A percentile compares a stretch with the other conserved stretches of the same genome.
Evolutionary conservation across 2,329 filamentous ascomycete genomes (phyloP).

Genomic region (Grosmannia clavigera): DNA sequence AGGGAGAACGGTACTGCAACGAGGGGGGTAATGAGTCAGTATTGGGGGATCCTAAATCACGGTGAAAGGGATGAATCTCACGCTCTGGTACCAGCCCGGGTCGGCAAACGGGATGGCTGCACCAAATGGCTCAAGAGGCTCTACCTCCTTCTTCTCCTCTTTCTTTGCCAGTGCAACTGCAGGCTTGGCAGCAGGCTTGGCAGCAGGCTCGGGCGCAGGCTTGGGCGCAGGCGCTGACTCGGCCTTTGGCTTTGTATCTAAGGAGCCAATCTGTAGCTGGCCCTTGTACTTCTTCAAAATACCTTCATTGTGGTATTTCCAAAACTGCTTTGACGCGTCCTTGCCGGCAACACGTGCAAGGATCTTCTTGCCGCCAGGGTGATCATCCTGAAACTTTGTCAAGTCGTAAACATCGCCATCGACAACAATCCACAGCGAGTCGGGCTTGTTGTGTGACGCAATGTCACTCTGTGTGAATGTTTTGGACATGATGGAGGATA

Average conservation of each 20-base stretch:
- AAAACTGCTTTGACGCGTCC: slow-evolving; percentile 55
- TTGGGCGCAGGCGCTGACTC: slow-evolving; percentile 44
- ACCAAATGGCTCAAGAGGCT: slow-evolving; percentile 74
- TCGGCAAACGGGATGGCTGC: slow-evolving; percentile 84
- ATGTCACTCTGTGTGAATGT: slow-evolving; percentile 77
- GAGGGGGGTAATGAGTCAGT: not conserved
- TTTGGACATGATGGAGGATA: slow-evolving; percentile 58
- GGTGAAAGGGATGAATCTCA: slow-evolving; percentile 32
- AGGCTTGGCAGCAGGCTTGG: slow-evolving; percentile 7
- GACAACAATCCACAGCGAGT: slow-evolving; percentile 78
- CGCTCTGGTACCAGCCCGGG: slow-evolving; percentile 87
- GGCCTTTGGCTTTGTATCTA: slow-evolving; percentile 72
- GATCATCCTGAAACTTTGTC: slow-evolving; percentile 76
- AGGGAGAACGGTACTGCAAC: slow-evolving; percentile 85
- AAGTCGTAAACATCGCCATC: slow-evolving; percentile 95
- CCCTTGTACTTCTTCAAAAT: slow-evolving; percentile 78
- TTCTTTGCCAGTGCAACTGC: slow-evolving; percentile 20
- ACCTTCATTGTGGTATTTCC: slow-evolving; percentile 71
- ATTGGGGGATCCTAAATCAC: not conserved
- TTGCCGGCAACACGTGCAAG: slow-evolving; percentile 51
- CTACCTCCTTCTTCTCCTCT: slow-evolving; percentile 19
- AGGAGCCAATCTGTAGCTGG: slow-evolving; percentile 69
- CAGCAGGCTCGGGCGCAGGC: slow-evolving; percentile 25
- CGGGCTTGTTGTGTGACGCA: slow-evolving; percentile 77
- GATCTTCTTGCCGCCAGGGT: slow-evolving; percentile 62